These are phyloP conservation scores for Phragmites australis DNA, from an alignment of 176 grass and related monocot species.

Conservation along the genomic window DNA sequence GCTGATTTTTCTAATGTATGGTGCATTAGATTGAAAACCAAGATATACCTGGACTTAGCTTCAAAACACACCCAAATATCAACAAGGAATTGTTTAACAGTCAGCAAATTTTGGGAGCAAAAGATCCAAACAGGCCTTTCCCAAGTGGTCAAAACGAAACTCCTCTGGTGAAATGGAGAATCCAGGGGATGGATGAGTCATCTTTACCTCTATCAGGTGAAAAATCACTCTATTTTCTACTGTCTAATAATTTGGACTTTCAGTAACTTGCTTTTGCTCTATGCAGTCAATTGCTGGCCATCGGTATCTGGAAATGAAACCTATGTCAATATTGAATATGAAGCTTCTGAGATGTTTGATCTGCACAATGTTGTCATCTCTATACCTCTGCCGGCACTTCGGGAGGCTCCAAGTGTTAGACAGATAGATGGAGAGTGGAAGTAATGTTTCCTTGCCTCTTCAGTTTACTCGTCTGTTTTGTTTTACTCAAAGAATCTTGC, in stretches of 20 bases:
- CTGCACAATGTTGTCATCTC: conserved; percentile 76
- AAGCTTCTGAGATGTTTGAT: conserved; percentile 84
- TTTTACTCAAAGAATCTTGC: conserved; percentile 6
- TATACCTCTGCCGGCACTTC: conserved; percentile 66
- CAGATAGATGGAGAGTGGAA: conserved; percentile 97
- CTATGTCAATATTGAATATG: conserved; percentile 88
- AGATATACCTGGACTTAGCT: conserved; percentile 71
- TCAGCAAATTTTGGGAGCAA: conserved; percentile 72
- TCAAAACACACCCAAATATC: conserved; percentile 85
- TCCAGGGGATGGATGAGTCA: conserved; percentile 75
- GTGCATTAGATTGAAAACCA: conserved; percentile 72
- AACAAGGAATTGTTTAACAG: conserved; percentile 82
- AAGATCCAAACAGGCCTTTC: conserved; percentile 88
- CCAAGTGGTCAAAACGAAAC: conserved; percentile 91
- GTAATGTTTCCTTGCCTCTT: conserved; percentile 53
- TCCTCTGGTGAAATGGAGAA: conserved; percentile 89
- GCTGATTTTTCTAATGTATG: conserved; percentile 28
- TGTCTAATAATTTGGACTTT: conserved; percentile 22
- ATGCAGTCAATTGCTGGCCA: conserved; percentile 82
- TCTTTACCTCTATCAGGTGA: conserved; percentile 74
- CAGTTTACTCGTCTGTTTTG: conserved; percentile 19
- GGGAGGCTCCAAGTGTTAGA: conserved; percentile 71
- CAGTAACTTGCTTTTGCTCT: conserved; percentile 18
- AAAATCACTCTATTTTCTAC: conserved; percentile 23
- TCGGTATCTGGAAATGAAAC: conserved; percentile 77